Base-by-base conservation (phyloP, 2,329 filamentous ascomycete species). In the Botrytis galanthina region DNA sequence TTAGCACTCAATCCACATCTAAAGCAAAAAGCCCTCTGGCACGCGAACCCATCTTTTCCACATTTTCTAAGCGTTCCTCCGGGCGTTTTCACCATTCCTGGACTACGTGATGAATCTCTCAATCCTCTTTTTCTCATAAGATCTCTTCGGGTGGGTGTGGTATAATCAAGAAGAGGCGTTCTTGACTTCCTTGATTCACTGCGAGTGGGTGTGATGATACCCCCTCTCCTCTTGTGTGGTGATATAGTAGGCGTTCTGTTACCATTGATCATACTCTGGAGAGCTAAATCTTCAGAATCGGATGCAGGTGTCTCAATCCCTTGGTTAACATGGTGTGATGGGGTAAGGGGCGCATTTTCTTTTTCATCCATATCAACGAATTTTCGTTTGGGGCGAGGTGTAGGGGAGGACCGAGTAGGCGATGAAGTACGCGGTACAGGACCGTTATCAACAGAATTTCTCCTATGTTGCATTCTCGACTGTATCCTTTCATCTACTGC, bases 21-120 rank as follows among this genome's bases (percentile, higher is more conserved):
- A 76, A 91, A 89, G 80, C 89, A 91, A 81, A 90, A 90, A 74
- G 88, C 85, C 71, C 86, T 83, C 5, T 85, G 85, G 75, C 89
- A 91, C 26, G 81, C 82, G 78, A 87, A 90, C 20, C 86, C 88
- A 75, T 85, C 84, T 75, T 86, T 81, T 5, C 89, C 89, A 74
- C 89, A 91, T 22, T 82, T 82, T 70, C 86, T 82, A 76, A 83
- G 76, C 22, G 85, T 84, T 1, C 87, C 87, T 2, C 86, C 84
- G 0, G 87, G 87, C 16, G 87, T 88, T 76, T 82, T 82, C 84
- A 78, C 73, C 54, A 78, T 71, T 14, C 75, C 72, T 0, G 73
- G 64, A 16, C 75, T 44, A 73, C 63, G 62, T 75, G 72, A 32
- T 63, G 64, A 51, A 73, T 75, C 57, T 71, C 72, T 71, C 32